Base-by-base conservation (phyloP, 2,329 filamentous ascomycete species). In the Kalmusia sp. region DNA sequence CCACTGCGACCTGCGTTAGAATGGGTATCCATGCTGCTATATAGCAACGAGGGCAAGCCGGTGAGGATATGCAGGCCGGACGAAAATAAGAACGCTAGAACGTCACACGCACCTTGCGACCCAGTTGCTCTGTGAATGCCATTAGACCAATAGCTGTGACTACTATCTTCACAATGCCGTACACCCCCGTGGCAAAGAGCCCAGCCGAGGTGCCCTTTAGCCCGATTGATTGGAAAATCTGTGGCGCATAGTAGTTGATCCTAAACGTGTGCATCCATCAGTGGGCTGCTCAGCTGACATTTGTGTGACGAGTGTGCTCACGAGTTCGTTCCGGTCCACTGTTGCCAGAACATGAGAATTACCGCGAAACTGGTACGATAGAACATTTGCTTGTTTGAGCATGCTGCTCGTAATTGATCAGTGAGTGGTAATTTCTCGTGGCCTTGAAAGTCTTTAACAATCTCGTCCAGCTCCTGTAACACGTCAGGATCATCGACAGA, bases 121-220 rank as follows among this genome's bases (percentile, higher is more conserved):
- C 77, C 21, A 78, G 60, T 46, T 78, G 77, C 56, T 79, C 77
- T 3, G 77, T 78, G 21, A 76, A 76, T 17, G 78, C 69, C 68
- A 77, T 74, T n/a, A 80, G 64, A 6, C 74, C 76, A 48, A 79
- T 61, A 3, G 73, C 70, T 2, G 77, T 79, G 15, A 76, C 67
- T 15, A 77, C 73, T 9, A 79, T 77, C 60, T 79, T 79, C 15
- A 80, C 77, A 12, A 78, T 75, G 6, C 77, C 77, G 54, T 79
- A 79, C n/a, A 79, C 72, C 1, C 76, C 75, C 0, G 77, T 79
- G 1, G 77, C 77, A 57, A 79, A 79, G n/a, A 80, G 66, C 0
- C 74, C 71, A 2, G 77, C 68, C 11, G 71, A 73, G 1, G 54
- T 64, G 1, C 75, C 74, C 25, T 64, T 64, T 0, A 80, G 63